Percentiles rank a stretch among this genome's conserved stretches.
These are phyloP conservation scores for Saccharomyces hybrid DNA, from an alignment of 1,139 yeast species.

Conservation along the genomic window DNA sequence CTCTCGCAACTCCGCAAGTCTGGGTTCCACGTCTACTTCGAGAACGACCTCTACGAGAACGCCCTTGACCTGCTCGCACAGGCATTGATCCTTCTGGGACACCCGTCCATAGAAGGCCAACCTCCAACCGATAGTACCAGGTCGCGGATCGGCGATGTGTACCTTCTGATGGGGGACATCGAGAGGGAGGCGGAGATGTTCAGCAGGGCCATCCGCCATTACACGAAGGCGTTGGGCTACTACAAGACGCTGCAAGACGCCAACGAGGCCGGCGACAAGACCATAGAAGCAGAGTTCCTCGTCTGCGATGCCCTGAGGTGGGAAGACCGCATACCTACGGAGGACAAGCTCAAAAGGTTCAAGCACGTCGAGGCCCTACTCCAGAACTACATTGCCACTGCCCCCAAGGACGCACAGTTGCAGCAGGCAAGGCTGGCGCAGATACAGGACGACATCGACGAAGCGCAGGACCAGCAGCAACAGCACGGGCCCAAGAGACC, in stretches of 20 bases:
- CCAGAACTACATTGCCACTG: constrained; percentile 47
- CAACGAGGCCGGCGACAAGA: background rate
- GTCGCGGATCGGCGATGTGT: constrained; percentile 62
- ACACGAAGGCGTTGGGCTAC: constrained; percentile 15
- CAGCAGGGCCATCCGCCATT: constrained; percentile 12
- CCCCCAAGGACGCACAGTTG: background rate
- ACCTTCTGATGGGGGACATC: constrained; percentile 80
- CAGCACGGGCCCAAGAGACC: constrained; percentile 2
- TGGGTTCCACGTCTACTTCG: constrained; percentile 8
- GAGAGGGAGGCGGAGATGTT: constrained; percentile 40
- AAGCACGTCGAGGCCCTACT: constrained; percentile 22
- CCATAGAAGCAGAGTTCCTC: background rate
- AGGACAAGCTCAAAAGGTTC: background rate
- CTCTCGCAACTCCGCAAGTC: constrained; percentile 6
- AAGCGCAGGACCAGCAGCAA: constrained; percentile 1
- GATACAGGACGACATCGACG: constrained; percentile 1
- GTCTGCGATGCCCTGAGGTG: background rate
- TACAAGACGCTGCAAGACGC: constrained; percentile 27
- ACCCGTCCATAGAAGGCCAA: constrained; percentile 1
- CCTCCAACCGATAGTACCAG: constrained; percentile 28
- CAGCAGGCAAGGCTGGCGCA: constrained; percentile 3
- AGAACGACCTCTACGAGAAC: constrained; percentile 14
- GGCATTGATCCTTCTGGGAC: constrained; percentile 15
- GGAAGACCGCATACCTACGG: background rate
- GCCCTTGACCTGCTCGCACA: constrained; percentile 12